Conservation (phyloP, 331 rosid genomes). For the Erythrophleum ivorense region DNA sequence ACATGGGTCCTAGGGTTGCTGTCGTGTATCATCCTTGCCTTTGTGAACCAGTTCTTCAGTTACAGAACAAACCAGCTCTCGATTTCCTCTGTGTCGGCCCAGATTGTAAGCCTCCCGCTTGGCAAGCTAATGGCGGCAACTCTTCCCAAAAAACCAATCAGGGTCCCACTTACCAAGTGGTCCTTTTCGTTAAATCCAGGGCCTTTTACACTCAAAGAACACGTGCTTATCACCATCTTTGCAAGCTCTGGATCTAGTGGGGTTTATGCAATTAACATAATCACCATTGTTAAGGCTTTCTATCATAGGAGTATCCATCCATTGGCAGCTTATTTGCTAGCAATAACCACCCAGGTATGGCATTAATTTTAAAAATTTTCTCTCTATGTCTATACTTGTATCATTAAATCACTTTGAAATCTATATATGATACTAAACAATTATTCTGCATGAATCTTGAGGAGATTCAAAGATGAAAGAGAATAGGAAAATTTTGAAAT, state of each 20-base stretch:
- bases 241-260: conserved; percentile 73
- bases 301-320: conserved; percentile 63
- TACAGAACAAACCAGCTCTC: conserved; percentile 63
- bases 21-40: conserved; percentile 69
- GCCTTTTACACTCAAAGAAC: conserved; percentile 80
- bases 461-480: too few relatives aligned
- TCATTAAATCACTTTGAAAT: too few relatives aligned
- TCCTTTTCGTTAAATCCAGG: conserved; percentile 78
- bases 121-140: conserved; percentile 92
- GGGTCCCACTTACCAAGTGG: conserved; percentile 59
- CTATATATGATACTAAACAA: too few relatives aligned
- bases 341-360: conserved; percentile 78
- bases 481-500: too few relatives aligned
- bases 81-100: conserved; percentile 67
- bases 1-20: conserved; percentile 78
- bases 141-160: conserved; percentile 50
- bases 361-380: too few relatives aligned
- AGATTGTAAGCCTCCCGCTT: conserved; percentile 70
- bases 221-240: conserved; percentile 77
- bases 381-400: too few relatives aligned
- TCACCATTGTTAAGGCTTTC: conserved; percentile 85
- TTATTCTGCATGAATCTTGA: too few relatives aligned
- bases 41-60: conserved; percentile 71
- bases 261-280: conserved; percentile 74
- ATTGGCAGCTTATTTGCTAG: conserved; percentile 63